Base-by-base conservation (phyloP, 2,329 filamentous ascomycete species). In the Pseudogymnoascus sp. region DNA sequence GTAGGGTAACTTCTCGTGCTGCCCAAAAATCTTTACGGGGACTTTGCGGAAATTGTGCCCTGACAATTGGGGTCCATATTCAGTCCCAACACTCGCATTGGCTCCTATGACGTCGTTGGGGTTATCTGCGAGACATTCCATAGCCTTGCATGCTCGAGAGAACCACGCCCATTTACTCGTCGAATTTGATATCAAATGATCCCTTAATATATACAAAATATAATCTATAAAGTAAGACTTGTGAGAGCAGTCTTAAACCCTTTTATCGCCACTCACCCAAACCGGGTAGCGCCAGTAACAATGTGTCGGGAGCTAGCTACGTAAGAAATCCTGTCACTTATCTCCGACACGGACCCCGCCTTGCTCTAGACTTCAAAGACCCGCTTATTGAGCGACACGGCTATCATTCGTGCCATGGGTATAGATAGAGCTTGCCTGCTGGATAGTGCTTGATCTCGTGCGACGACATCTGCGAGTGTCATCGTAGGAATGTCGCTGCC, bases 401-500 rank as follows among this genome's bases (percentile, higher is more conserved):
- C 29, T 54, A 33, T 33, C 29, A 10, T 10, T 21, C 47, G 6
- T 33, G 47, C 47, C 29, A 54, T 54, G 47, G 47, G 47, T 54
- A 54, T 54, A 54, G 47, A 54, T 54, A 54, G 47, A 54, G 9
- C 47, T 54, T 11, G 8, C 7, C 47, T 33, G 29, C 29, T 33
- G 47, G 29, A 33, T 54, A 33, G 47, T 33, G 47, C 2, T 54
- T 54, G 47, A 54, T 54, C 5, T 17, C 47, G 15, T 54, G 29
- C 47, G 47, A 54, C 26, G 47, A 29, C 47, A 44, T 60, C 50
- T 59, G 39, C 41, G 29, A 44, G 29, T 44, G 39, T 29, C 61
- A 60, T 35, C 17, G 57, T 39, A 24, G 58, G 39, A 58, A 62
- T 62, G 61, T 62, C 61, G 39, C 58, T 39, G 33, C 41, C 60